These are phyloP conservation scores for Elongisporangium senticosum DNA, from an alignment of 352 stramenopile genomes.

Conservation along the genomic window DNA sequence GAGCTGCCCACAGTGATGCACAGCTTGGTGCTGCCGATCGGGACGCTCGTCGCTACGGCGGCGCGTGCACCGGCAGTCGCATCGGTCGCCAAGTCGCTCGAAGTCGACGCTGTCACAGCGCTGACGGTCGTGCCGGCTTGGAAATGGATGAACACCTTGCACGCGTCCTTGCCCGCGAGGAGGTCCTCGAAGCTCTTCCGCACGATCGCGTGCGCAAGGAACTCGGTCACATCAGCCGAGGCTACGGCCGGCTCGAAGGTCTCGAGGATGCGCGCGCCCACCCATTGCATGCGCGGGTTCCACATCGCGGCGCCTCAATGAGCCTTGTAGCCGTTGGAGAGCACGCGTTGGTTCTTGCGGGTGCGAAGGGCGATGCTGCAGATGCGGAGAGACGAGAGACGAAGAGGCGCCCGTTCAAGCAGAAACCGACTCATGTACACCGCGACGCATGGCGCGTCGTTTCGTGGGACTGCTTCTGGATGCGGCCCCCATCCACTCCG, in stretches of 20 bases:
- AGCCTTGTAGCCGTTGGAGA: neutral
- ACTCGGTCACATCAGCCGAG: slow-evolving; percentile 49
- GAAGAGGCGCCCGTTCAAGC: neutral
- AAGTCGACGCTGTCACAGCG: neutral
- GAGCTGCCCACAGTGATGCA: slow-evolving; percentile 64
- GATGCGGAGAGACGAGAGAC: neutral
- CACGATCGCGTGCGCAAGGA: slow-evolving; percentile 40
- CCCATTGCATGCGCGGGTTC: slow-evolving; percentile 80
- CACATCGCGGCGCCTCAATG: slow-evolving; percentile 31
- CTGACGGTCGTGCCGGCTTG: slow-evolving; percentile 22
- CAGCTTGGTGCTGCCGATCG: slow-evolving; percentile 31
- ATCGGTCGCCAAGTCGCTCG: slow-evolving; percentile 3
- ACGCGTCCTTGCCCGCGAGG: slow-evolving; percentile 58
- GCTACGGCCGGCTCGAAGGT: slow-evolving; percentile 70
- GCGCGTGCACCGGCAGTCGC: slow-evolving; percentile 1
- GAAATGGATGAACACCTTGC: slow-evolving; percentile 78
- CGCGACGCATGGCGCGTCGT: neutral
- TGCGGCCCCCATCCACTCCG: neutral
- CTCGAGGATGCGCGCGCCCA: slow-evolving; percentile 67
- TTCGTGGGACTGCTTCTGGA: neutral
- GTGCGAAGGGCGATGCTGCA: neutral
- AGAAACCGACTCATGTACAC: neutral
- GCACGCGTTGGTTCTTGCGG: neutral
- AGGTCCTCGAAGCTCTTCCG: slow-evolving; percentile 76
- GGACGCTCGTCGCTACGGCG: neutral